Evolutionary conservation across 768 basidiomycete genomes (phyloP).

Genomic region (Naganishia onofrii): DNA sequence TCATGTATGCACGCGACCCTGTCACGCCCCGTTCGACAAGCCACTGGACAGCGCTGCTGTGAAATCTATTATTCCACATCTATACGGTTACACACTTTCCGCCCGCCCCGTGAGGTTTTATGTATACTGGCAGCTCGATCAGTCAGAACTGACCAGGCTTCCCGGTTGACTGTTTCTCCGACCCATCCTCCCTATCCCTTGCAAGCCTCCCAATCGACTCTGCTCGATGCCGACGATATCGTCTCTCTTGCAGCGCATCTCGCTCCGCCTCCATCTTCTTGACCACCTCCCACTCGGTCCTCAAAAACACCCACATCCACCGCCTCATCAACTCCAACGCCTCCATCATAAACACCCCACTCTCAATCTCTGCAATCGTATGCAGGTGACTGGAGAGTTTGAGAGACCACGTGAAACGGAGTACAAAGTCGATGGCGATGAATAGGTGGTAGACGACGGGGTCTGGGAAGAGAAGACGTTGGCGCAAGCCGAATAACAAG

Average conservation of each 20-base stretch:
- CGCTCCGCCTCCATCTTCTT: constrained; percentile 55
- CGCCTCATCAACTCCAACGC: constrained; percentile 80
- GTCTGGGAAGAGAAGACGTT: constrained; percentile 72
- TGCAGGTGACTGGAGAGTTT: constrained; percentile 85
- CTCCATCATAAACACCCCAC: constrained; percentile 84
- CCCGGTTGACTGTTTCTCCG: no score
- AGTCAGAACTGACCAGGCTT: no score
- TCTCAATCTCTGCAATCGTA: constrained; percentile 71
- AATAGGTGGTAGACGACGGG: constrained; percentile 74
- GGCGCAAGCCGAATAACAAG: constrained; percentile 66
- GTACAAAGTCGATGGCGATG: constrained; percentile 75
- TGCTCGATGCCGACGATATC: neutral
- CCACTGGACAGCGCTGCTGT: no score
- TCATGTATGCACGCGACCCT: no score
- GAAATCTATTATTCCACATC: no score
- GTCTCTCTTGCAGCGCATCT: neutral
- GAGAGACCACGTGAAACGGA: constrained; percentile 90
- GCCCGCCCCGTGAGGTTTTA: no score
- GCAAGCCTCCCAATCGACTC: no score
- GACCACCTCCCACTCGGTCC: constrained; percentile 93
- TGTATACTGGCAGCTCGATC: no score
- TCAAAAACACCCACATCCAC: constrained; percentile 98
- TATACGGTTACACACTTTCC: no score
- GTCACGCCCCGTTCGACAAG: no score
- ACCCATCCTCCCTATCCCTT: neutral